Percentiles rank a stretch among this genome's conserved stretches.
Conservation (phyloP, 2,329 filamentous ascomycete genomes). For the Diaporthe citrichinensis region DNA sequence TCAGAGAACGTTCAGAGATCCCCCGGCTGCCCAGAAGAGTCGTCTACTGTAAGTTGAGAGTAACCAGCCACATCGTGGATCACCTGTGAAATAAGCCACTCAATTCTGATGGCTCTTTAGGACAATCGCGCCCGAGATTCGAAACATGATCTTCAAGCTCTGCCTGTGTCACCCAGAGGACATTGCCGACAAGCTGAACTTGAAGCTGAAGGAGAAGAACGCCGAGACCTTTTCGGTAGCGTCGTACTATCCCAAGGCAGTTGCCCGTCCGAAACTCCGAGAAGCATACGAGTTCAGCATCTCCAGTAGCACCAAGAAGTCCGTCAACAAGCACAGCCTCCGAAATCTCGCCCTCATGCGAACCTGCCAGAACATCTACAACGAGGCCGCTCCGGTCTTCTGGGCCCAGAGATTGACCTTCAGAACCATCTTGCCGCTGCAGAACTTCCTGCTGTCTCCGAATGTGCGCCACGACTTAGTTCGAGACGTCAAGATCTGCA, state of each 20-base stretch:
- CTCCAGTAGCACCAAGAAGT: background rate
- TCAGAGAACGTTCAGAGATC: background rate
- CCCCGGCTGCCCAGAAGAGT: background rate
- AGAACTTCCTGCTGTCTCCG: background rate
- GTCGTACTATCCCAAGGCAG: background rate
- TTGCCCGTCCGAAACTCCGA: background rate
- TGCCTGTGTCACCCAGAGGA: background rate
- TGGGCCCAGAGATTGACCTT: background rate
- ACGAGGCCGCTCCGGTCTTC: background rate
- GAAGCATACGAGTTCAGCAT: background rate
- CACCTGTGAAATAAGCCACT: background rate
- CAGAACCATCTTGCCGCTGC: background rate
- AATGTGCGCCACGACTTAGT: background rate
- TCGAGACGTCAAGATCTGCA: background rate
- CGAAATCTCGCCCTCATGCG: background rate
- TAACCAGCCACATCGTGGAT: too few relatives aligned
- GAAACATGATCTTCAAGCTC: slow-evolving; percentile 5
- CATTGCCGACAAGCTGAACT: background rate
- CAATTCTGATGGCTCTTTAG: background rate
- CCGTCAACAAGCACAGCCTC: background rate
- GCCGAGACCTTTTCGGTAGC: background rate
- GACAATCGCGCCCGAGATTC: background rate
- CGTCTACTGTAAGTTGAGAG: background rate
- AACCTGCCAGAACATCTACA: background rate
- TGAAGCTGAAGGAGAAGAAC: too few relatives aligned